phyloP scores from a whole-genome alignment of 192 early-diverging fungal species.

The Coemansia sp. region DNA sequence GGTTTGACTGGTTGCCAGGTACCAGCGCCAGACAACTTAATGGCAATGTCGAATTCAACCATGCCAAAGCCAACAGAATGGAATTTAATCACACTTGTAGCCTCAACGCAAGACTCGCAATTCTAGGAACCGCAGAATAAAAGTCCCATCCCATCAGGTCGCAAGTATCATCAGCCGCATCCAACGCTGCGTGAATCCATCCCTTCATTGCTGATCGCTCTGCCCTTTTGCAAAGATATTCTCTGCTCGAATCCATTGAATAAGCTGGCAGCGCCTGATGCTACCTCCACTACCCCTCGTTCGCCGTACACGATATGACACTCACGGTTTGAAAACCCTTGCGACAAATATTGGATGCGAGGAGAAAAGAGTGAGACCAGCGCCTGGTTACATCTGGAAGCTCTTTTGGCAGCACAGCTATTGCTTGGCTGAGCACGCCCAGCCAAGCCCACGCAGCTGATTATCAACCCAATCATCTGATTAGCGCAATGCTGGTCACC shows the following conservation, averaged over 20 bases:
- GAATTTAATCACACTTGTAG: background rate
- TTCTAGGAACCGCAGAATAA: background rate
- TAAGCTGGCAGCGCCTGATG: background rate
- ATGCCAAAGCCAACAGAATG: background rate
- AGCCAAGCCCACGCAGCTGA: background rate
- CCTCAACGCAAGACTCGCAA: background rate
- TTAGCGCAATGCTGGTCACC: background rate
- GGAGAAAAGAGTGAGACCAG: conserved; percentile 19
- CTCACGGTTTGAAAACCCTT: conserved; percentile 27
- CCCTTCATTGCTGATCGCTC: background rate
- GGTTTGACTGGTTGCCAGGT: background rate
- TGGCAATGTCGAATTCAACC: background rate
- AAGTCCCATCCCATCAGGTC: background rate
- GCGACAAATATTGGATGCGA: conserved; percentile 28
- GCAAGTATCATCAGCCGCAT: conserved; percentile 6
- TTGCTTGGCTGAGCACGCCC: background rate
- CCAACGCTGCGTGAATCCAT: conserved; percentile 13
- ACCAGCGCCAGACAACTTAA: background rate
- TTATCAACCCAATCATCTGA: background rate
- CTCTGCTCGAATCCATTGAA: background rate
- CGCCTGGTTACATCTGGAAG: background rate
- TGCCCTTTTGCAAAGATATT: background rate
- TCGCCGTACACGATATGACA: conserved; percentile 10
- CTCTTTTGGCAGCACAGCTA: background rate
- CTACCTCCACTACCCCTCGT: background rate